A percentile compares a stretch with the other conserved stretches of the same genome.
phyloP scores from a whole-genome alignment of 805 yeast species.

The Myxozyma geophila region DNA sequence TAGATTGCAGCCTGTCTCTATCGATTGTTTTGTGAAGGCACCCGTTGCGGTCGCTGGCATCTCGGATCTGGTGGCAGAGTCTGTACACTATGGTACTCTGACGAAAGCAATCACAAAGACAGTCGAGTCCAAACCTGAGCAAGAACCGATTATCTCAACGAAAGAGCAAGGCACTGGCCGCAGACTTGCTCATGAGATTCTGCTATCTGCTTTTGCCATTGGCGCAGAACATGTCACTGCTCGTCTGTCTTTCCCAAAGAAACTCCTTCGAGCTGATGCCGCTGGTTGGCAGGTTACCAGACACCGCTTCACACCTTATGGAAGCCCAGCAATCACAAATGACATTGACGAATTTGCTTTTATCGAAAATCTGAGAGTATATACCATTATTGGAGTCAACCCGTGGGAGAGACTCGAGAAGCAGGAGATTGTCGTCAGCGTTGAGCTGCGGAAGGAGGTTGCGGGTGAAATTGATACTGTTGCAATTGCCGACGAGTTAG shows the following conservation, averaged over 20 bases:
- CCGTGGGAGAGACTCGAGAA: slow-evolving; percentile 82
- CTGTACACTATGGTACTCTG: slow-evolving; percentile 87
- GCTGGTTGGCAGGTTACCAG: slow-evolving; percentile 52
- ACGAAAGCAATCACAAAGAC: slow-evolving; percentile 64
- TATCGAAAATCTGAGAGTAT: slow-evolving; percentile 59
- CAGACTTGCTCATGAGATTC: slow-evolving; percentile 54
- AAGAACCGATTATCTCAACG: slow-evolving; percentile 37
- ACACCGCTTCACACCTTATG: slow-evolving; percentile 37
- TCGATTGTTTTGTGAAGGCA: slow-evolving; percentile 65
- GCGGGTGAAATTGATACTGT: slow-evolving; percentile 22
- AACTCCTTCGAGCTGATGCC: slow-evolving; percentile 62
- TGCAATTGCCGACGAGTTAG: slow-evolving; percentile 53
- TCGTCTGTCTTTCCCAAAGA: slow-evolving; percentile 54
- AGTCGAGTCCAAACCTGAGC: slow-evolving; percentile 51
- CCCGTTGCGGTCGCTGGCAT: slow-evolving; percentile 74
- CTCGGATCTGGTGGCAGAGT: slow-evolving; percentile 77
- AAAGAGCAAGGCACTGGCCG: slow-evolving; percentile 38
- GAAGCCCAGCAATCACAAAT: slow-evolving; percentile 18
- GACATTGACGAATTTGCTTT: slow-evolving; percentile 42
- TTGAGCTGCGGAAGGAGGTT: slow-evolving; percentile 51
- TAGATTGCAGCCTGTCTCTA: slow-evolving; percentile 63
- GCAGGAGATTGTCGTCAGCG: slow-evolving; percentile 71
- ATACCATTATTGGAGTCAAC: slow-evolving; percentile 90
- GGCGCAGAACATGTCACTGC: slow-evolving; percentile 55
- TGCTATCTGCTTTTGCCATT: slow-evolving; percentile 52